A percentile compares a stretch with the other conserved stretches of the same genome.
phyloP scores from a whole-genome alignment of 176 grass and related monocot genomes.

The Tillandsia fasciculata region DNA sequence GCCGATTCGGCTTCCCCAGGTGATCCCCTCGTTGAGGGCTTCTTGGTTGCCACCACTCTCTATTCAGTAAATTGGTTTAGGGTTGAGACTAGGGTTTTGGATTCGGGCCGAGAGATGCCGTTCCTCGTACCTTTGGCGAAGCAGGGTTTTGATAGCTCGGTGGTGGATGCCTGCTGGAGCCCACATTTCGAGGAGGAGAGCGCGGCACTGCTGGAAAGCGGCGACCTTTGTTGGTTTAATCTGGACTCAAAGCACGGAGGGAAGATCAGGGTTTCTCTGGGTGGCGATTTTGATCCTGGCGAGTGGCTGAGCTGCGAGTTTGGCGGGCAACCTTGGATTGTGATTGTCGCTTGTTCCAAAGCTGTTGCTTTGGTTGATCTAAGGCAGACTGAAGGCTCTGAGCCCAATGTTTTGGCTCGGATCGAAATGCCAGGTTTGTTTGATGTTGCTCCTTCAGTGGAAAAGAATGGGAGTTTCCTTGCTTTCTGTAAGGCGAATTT shows the following conservation, averaged over 20 bases:
- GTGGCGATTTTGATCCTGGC: slow-evolving; percentile 16
- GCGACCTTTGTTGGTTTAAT: slow-evolving; percentile 70
- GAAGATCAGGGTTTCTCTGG: slow-evolving; percentile 37
- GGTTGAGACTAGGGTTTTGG: slow-evolving; percentile 25
- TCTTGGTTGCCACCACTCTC: slow-evolving; percentile 56
- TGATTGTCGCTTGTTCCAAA: slow-evolving; percentile 43
- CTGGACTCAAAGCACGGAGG: slow-evolving; percentile 33
- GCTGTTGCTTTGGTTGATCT: slow-evolving; percentile 57
- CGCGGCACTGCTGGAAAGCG: slow-evolving; percentile 44
- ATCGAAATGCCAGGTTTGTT: slow-evolving; percentile 33
- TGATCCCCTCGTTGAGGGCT: slow-evolving; percentile 31
- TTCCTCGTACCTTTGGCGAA: slow-evolving; percentile 32
- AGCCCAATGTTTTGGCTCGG: slow-evolving; percentile 37
- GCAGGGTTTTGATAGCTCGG: slow-evolving; percentile 36
- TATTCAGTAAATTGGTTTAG: slow-evolving; percentile 78
- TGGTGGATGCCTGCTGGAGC: slow-evolving; percentile 69
- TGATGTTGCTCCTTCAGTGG: slow-evolving; percentile 32
- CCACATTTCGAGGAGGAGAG: slow-evolving; percentile 50
- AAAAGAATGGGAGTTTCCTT: slow-evolving; percentile 36
- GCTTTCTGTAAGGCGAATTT: slow-evolving; percentile 67
- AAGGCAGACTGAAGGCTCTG: slow-evolving; percentile 21
- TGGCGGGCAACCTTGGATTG: slow-evolving; percentile 49
- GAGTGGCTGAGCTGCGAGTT: slow-evolving; percentile 72
- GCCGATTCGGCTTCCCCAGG: background rate
- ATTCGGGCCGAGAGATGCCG: slow-evolving; percentile 11